Percentiles rank a stretch among this genome's conserved stretches.
phyloP scores from a whole-genome alignment of 2,329 filamentous ascomycete species.

The Calycina herbarum region DNA sequence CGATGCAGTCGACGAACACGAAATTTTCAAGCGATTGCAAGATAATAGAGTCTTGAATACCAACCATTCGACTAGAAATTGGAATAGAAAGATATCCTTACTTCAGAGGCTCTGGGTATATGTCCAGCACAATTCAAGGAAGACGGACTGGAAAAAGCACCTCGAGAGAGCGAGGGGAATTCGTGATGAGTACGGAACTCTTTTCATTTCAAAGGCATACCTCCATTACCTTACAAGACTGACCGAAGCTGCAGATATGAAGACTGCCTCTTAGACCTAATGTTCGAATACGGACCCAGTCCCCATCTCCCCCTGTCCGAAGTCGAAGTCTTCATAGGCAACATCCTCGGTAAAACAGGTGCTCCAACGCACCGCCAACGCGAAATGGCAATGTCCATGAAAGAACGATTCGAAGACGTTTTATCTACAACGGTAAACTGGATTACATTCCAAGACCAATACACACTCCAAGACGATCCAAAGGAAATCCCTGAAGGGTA shows the following conservation, averaged over 20 bases:
- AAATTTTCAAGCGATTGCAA: slow-evolving; percentile 1
- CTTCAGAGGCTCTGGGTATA: neutral
- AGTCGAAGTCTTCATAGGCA: slow-evolving; percentile 4
- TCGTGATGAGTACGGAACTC: neutral
- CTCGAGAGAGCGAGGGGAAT: neutral
- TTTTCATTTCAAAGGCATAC: neutral
- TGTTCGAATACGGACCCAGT: slow-evolving; percentile 1
- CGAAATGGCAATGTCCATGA: slow-evolving; percentile 5
- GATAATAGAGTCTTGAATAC: neutral
- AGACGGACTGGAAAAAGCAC: neutral
- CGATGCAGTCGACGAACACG: slow-evolving; percentile 5
- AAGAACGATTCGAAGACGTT: slow-evolving; percentile 4
- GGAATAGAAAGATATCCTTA: slow-evolving; percentile 5
- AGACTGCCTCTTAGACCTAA: neutral
- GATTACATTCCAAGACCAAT: slow-evolving; percentile 2
- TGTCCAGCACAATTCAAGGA: neutral
- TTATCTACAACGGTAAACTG: neutral
- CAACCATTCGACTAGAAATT: neutral
- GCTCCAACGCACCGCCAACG: neutral
- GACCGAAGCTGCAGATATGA: neutral
- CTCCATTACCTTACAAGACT: neutral
- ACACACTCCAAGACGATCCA: neutral
- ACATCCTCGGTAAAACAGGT: slow-evolving; percentile 5
- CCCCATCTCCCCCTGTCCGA: neutral
- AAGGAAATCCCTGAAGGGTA: neutral